phyloP scores from a whole-genome alignment of 441 rosid genomes.

The Cnidoscolus chayamansa region DNA sequence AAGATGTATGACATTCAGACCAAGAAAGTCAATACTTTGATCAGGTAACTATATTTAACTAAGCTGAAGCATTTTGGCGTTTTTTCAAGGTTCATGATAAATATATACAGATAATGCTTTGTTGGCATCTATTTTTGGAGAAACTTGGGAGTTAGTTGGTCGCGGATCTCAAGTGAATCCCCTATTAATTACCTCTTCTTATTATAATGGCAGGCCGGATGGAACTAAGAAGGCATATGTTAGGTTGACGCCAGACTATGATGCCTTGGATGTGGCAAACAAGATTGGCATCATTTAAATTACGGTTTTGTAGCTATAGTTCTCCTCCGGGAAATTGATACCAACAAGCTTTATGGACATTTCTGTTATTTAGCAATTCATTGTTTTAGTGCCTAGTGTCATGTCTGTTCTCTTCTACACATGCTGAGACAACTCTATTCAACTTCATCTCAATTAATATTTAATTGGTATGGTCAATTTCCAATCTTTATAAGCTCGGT shows the following conservation, averaged over 20 bases:
- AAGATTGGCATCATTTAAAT: slow-evolving; percentile 74
- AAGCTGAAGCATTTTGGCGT: neutral
- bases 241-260: slow-evolving; percentile 79
- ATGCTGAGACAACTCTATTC: neutral
- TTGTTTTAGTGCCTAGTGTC: slow-evolving; percentile 18
- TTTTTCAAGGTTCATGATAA: neutral
- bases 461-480: neutral
- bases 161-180: neutral
- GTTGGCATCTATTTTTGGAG: neutral
- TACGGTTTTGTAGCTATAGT: slow-evolving; percentile 11
- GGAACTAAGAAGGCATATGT: slow-evolving; percentile 90
- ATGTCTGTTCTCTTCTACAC: slow-evolving; percentile 10
- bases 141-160: too few species aligned
- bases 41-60: slow-evolving; percentile 47
- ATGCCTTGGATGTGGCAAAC: slow-evolving; percentile 87
- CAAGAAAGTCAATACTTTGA: slow-evolving; percentile 89
- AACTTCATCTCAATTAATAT: neutral
- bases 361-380: slow-evolving; percentile 25
- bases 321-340: slow-evolving; percentile 27
- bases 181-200: too few species aligned
- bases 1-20: slow-evolving; percentile 93
- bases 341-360: neutral
- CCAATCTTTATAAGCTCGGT: neutral
- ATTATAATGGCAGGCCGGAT: slow-evolving; percentile 65
- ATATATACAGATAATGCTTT: neutral